These are phyloP conservation scores for Cladosporium velox DNA, from an alignment of 2,329 filamentous ascomycete genomes.

Conservation along the genomic window DNA sequence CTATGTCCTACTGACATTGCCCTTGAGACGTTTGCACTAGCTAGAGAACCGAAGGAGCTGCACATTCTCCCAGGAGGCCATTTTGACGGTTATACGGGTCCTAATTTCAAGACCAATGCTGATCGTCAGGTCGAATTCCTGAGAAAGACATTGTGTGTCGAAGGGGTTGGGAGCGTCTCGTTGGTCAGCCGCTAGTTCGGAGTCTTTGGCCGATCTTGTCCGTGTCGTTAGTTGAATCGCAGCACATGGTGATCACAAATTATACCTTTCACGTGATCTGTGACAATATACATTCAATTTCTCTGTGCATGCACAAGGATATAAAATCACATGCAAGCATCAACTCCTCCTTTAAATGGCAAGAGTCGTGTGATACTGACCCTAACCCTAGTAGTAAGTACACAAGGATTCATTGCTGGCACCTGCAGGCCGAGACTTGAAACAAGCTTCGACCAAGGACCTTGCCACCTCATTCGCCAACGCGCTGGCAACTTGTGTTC, in stretches of 20 bases:
- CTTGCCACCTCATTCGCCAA: not conserved
- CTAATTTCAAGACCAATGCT: conserved; percentile 37
- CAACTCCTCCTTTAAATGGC: not conserved
- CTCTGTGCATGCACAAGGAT: not conserved
- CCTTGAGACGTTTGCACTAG: conserved; percentile 41
- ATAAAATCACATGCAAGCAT: not conserved
- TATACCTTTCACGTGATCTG: not conserved
- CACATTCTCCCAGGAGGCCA: conserved; percentile 42
- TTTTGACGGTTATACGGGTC: conserved; percentile 41
- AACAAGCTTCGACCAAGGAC: not conserved
- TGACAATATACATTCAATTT: not conserved
- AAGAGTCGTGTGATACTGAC: not conserved
- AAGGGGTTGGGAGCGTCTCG: not conserved
- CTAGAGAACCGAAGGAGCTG: conserved; percentile 45
- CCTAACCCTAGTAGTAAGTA: not conserved
- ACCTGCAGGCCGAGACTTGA: not conserved
- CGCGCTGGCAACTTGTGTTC: not conserved
- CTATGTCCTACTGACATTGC: conserved; percentile 39
- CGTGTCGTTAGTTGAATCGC: not conserved
- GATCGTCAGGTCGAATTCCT: conserved; percentile 39
- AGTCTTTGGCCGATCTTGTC: not conserved
- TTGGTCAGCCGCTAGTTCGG: not conserved
- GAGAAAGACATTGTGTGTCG: conserved; percentile 26
- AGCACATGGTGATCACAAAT: not conserved
- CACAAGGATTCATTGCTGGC: not conserved